These are phyloP conservation scores for Dothideomycetidae sp. DNA, from an alignment of 2,329 filamentous ascomycete species.

Conservation along the genomic window DNA sequence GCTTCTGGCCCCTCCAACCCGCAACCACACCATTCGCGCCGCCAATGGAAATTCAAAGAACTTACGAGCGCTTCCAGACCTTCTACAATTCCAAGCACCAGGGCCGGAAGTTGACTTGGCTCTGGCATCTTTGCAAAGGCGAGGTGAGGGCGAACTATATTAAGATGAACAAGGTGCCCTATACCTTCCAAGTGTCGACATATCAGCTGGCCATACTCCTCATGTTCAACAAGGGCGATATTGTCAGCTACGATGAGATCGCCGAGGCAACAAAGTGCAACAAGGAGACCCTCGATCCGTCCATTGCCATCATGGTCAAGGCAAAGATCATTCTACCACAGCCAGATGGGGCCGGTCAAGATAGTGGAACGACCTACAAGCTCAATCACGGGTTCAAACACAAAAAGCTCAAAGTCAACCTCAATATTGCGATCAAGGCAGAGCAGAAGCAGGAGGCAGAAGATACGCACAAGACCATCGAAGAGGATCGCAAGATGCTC, in stretches of 20 bases:
- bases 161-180: slow-evolving; percentile 74
- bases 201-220: slow-evolving; percentile 96
- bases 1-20: slow-evolving; percentile 87
- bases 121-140: slow-evolving; percentile 97
- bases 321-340: slow-evolving; percentile 71
- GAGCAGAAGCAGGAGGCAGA: slow-evolving; percentile 93
- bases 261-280: slow-evolving; percentile 64
- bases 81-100: slow-evolving; percentile 97
- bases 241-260: slow-evolving; percentile 77
- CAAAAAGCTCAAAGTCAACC: slow-evolving; percentile 95
- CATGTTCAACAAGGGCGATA: slow-evolving; percentile 85
- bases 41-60: slow-evolving; percentile 68
- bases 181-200: slow-evolving; percentile 92
- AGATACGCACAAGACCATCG: slow-evolving; percentile 98
- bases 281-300: slow-evolving; percentile 72
- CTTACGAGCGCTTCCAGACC: slow-evolving; percentile 74
- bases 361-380: slow-evolving; percentile 62
- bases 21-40: slow-evolving; percentile 81
- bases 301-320: slow-evolving; percentile 75
- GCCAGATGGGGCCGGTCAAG: slow-evolving; percentile 60
- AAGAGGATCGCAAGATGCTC: slow-evolving; percentile 91
- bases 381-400: slow-evolving; percentile 94
- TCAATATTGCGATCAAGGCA: slow-evolving; percentile 87
- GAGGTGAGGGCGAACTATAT: slow-evolving; percentile 90
- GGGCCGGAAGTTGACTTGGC: slow-evolving; percentile 89